phyloP scores from a whole-genome alignment of 1,284 basidiomycete species.

The Microbotryum silenes-acaulis region DNA sequence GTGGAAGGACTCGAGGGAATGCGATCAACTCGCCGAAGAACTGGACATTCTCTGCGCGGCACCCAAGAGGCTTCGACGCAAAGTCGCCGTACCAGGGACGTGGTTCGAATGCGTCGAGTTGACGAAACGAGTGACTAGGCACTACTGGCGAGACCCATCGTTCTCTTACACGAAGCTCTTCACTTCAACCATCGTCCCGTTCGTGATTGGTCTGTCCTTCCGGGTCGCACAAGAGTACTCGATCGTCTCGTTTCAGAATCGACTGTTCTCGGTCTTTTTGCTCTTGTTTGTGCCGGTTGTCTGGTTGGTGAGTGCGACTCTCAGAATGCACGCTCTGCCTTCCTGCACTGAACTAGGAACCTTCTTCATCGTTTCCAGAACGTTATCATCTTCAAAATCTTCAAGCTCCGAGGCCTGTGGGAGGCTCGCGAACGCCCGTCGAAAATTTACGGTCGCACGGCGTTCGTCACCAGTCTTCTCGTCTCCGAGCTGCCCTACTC shows the following conservation, averaged over 20 bases:
- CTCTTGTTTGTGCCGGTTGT: slow-evolving; percentile 25
- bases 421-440: slow-evolving; percentile 36
- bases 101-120: slow-evolving; percentile 51
- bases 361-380: slow-evolving; percentile 44
- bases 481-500: slow-evolving; percentile 76
- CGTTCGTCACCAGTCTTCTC: slow-evolving; percentile 65
- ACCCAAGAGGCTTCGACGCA: not conserved
- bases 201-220: slow-evolving; percentile 49
- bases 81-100: slow-evolving; percentile 36
- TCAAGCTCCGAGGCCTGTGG: slow-evolving; percentile 29
- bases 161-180: slow-evolving; percentile 69
- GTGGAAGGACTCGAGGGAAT: slow-evolving; percentile 37
- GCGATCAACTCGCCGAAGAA: slow-evolving; percentile 41
- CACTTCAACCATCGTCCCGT: slow-evolving; percentile 41
- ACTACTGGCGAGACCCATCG: slow-evolving; percentile 57
- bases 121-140: slow-evolving; percentile 53
- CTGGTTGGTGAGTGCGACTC: not conserved
- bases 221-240: slow-evolving; percentile 50
- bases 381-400: slow-evolving; percentile 40
- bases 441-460: slow-evolving; percentile 61
- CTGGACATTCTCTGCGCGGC: slow-evolving; percentile 39
- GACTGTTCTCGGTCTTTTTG: slow-evolving; percentile 60
- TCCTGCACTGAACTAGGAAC: slow-evolving; percentile 39
- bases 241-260: slow-evolving; percentile 68
- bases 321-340: no score